phyloP scores from a whole-genome alignment of 2,329 filamentous ascomycete genomes.

The Botryotinia calthae region DNA sequence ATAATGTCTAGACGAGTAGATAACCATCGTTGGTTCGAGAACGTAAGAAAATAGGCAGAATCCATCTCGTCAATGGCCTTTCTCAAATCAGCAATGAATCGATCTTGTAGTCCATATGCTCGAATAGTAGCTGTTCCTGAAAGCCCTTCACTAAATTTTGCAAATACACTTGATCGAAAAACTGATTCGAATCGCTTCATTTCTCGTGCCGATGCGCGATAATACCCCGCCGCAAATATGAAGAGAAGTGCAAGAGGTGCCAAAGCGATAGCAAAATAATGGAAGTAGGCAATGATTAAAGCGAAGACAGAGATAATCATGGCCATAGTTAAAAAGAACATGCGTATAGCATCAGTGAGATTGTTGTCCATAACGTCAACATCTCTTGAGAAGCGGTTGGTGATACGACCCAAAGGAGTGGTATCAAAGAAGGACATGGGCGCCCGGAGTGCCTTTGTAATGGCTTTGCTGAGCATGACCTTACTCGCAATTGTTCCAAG shows the following conservation, averaged over 20 bases:
- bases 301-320: slow-evolving; percentile 82
- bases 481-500: slow-evolving; percentile 80
- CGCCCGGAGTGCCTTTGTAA: slow-evolving; percentile 69
- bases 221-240: slow-evolving; percentile 80
- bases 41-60: slow-evolving; percentile 89
- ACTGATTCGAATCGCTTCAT: slow-evolving; percentile 93
- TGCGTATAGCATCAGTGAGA: slow-evolving; percentile 82
- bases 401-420: slow-evolving; percentile 90
- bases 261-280: slow-evolving; percentile 69
- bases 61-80: slow-evolving; percentile 86
- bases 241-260: slow-evolving; percentile 73
- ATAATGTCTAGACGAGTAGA: slow-evolving; percentile 81
- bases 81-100: slow-evolving; percentile 69
- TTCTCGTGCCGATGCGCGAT: slow-evolving; percentile 85
- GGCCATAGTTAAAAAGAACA: slow-evolving; percentile 83
- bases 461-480: slow-evolving; percentile 75
- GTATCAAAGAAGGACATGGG: slow-evolving; percentile 96
- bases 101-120: slow-evolving; percentile 78
- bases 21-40: slow-evolving; percentile 93
- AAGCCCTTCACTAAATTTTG: slow-evolving; percentile 86
- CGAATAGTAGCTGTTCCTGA: slow-evolving; percentile 81
- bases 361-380: slow-evolving; percentile 97
- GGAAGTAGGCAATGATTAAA: slow-evolving; percentile 91
- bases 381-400: slow-evolving; percentile 93
- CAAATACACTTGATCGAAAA: slow-evolving; percentile 82